phyloP scores from a whole-genome alignment of 495 filamentous ascomycete species.

The Tuber aestivum region DNA sequence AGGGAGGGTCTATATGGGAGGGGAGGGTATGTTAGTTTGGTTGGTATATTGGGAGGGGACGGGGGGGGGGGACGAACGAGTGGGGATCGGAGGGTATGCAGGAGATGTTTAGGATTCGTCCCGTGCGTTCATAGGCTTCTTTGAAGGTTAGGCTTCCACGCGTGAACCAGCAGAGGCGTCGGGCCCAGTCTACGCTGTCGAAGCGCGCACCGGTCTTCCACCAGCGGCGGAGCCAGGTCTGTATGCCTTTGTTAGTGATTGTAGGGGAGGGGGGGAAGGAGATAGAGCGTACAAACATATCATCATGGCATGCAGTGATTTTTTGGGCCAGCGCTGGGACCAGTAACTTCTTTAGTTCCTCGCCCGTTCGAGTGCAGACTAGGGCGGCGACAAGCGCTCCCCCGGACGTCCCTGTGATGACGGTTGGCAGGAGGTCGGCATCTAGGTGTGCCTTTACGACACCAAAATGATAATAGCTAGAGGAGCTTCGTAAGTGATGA shows the following conservation, averaged over 20 bases:
- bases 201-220: conserved; percentile 90
- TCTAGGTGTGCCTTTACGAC: conserved; percentile 87
- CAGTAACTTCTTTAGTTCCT: conserved; percentile 76
- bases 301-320: conserved; percentile 79
- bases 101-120: conserved; percentile 87
- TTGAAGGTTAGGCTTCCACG: conserved; percentile 85
- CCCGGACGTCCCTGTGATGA: conserved; percentile 92
- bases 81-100: conserved; percentile 97
- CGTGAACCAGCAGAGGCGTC: conserved; percentile 77
- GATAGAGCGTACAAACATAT: conserved; percentile 16
- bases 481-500: conserved; percentile 8
- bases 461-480: conserved; percentile 83
- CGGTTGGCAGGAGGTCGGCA: conserved; percentile 75
- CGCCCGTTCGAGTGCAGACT: conserved; percentile 81
- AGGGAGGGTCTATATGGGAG: conserved; percentile 44
- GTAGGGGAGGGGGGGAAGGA: neutral
- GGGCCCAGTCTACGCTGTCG: conserved; percentile 87
- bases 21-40: conserved; percentile 45
- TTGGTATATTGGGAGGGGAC: conserved; percentile 53
- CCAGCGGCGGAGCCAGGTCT: conserved; percentile 74
- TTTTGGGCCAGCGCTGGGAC: conserved; percentile 76
- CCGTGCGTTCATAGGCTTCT: conserved; percentile 91
- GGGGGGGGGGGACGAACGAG: conserved; percentile 39
- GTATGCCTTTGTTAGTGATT: conserved; percentile 8
- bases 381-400: conserved; percentile 87